Base-by-base conservation (phyloP, 495 filamentous ascomycete genomes). In the Thozetella sp. region DNA sequence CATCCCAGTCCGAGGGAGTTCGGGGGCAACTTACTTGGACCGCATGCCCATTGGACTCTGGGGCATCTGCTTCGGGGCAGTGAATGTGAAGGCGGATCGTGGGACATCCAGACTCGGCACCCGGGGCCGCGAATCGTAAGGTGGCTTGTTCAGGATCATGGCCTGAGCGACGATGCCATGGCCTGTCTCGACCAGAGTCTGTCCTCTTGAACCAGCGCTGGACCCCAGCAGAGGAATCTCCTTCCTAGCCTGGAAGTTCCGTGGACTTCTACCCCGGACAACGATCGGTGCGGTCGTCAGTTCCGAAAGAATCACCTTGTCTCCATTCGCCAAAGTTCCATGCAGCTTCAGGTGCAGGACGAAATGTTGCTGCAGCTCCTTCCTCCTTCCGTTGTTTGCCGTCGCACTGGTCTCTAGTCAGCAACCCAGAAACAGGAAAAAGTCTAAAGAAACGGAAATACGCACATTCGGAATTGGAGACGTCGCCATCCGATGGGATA, bases 401-500 rank as follows among this genome's bases (percentile, higher is more conserved):
- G 83, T 86, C 54, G 83, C 83, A 67, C 79, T 82, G 57, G n/a
- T 26, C 22, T 22, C 20, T 1, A 22, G 51, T 76, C 45, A 75
- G 69, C 51, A 63, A 25, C 45, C 30, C 37, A 53, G 17, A 17
- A 9, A 12, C n/a, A 37, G 51, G 26, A 22, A 25, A 45, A 27
- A 40, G 46, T 24, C 2, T 50, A 56, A 53, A 22, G 13, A 53
- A 58, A 34, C n/a, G 25, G 23, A 22, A 15, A 6, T 30, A 69
- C 79, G 63, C 70, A 82, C 65, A 96, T 93, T 54, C 93, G 84
- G 65, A 97, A 97, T 66, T 97, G 93, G 59, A 97, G 74, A 22
- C 93, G 83, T 65, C 93, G 91, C 91, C 93, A 97, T 9, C 91
- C 88, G 57, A 96, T 91, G 22, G 93, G 93, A 64, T 93, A 93